phyloP scores from a whole-genome alignment of 768 basidiomycete species.

The Hericium erinaceus region DNA sequence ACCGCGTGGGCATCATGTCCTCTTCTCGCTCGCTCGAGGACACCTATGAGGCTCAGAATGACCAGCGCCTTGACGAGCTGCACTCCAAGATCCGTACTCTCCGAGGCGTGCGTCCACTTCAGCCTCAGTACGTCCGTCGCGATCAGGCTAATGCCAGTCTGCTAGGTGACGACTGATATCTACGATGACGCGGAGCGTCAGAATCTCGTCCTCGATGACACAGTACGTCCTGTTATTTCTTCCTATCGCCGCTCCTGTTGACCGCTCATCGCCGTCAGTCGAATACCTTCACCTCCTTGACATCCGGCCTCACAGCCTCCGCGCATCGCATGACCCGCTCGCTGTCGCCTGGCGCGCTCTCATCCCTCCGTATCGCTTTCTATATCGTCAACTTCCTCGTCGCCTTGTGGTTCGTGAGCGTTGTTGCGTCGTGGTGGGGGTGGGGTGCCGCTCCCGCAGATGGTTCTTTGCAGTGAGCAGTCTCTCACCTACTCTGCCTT shows the following conservation, averaged over 20 bases:
- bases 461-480: too few relatives aligned
- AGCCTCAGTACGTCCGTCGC: not conserved
- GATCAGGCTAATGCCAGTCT: not conserved
- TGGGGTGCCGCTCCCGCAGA: not conserved
- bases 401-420: conserved; percentile 23
- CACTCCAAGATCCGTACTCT: conserved; percentile 79
- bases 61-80: conserved; percentile 73
- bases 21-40: conserved; percentile 37
- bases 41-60: conserved; percentile 79
- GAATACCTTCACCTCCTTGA: conserved; percentile 24
- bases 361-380: conserved; percentile 12
- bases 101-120: conserved; percentile 51
- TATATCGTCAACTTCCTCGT: conserved; percentile 20
- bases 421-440: conserved; percentile 15
- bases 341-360: conserved; percentile 20
- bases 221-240: conserved; percentile 34
- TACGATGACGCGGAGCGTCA: conserved; percentile 78
- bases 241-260: not conserved
- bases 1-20: conserved; percentile 4
- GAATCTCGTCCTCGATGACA: conserved; percentile 68
- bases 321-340: conserved; percentile 23
- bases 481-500: too few relatives aligned
- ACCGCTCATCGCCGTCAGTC: conserved; percentile 11
- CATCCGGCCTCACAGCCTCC: conserved; percentile 22
- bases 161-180: conserved; percentile 80